Evolutionary conservation across 768 basidiomycete species (phyloP), one percentile per base, ranked within the genome.

Genomic region (Vishniacozyma victoriae): DNA sequence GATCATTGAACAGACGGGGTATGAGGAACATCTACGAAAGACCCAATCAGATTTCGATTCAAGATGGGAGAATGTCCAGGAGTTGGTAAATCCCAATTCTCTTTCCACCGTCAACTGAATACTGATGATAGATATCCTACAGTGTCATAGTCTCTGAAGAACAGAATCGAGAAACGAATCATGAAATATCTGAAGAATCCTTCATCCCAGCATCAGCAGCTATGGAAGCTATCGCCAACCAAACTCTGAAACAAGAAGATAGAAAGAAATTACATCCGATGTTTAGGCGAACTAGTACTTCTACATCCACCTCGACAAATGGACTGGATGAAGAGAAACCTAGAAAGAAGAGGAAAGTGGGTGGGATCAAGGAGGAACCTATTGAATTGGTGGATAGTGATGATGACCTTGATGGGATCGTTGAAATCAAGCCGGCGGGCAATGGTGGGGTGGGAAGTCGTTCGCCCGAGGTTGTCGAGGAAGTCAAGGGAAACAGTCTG

Each of bases 21-120:
- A 88, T 64, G 76, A 82, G 59, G 78, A 78, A 11, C 78, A 88
- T 62, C 73, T 91, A 33, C 79, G 78, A 59, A 82, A 81, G 0
- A 80, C 86, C 41, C 76, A 69, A 24, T 44, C 76, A n/a, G 87
- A 90, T 50, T 83, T 78, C 75, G 82, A 85, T 33, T 79, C 78
- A 31, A 75, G 86, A 31, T 85, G 84, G 86, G 85, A 89, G 71
- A 93, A 93, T 67, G 81, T 91, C 1, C 77, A 84, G 57, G 88
- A 91, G 71, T 74, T 93, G 55, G 70, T 66, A 25, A 41, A 55
- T 36, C 11, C 6, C 33, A 7, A 24, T 3, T n/a, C 22, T 44
- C 13, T 18, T 14, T 9, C 1, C 22, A 24, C n/a, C 25, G 25
- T 40, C 4, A 9, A 15, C 24, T 4, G 18, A n/a, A 39, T 19